Evolutionary conservation across 352 stramenopile genomes (phyloP).

Genomic region (Blastocystis hominis): DNA sequence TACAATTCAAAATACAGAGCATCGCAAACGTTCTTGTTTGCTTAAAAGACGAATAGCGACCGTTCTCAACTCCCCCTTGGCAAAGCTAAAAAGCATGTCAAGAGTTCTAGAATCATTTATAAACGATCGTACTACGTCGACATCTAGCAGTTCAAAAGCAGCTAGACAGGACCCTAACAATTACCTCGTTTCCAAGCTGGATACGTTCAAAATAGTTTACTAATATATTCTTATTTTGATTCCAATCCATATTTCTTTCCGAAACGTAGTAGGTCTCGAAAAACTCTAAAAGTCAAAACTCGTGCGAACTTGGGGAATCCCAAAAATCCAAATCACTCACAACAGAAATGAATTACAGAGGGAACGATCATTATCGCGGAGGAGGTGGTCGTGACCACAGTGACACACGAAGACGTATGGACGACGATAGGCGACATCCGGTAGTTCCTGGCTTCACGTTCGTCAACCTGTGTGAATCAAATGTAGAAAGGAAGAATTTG

Average conservation of each 20-base stretch:
- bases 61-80: not conserved
- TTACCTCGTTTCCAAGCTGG: not conserved
- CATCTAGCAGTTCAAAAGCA: conserved; percentile 41
- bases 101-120: not conserved
- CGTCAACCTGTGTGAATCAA: not conserved
- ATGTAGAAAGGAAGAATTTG: not conserved
- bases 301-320: not conserved
- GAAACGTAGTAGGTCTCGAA: not conserved
- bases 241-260: conserved; percentile 28
- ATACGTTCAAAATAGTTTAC: conserved; percentile 33
- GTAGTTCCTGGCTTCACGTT: not conserved
- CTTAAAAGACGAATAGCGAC: not conserved
- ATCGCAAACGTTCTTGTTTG: not conserved
- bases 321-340: not conserved
- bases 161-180: conserved; percentile 20
- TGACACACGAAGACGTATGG: not conserved
- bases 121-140: not conserved
- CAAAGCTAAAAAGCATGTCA: conserved; percentile 9
- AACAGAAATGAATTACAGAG: not conserved
- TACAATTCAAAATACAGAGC: not conserved
- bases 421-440: not conserved
- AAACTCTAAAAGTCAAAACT: not conserved
- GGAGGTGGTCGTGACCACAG: not conserved
- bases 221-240: not conserved
- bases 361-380: not conserved